Base-by-base conservation (phyloP, 1,284 basidiomycete species). In the Tylopilus sp. region DNA sequence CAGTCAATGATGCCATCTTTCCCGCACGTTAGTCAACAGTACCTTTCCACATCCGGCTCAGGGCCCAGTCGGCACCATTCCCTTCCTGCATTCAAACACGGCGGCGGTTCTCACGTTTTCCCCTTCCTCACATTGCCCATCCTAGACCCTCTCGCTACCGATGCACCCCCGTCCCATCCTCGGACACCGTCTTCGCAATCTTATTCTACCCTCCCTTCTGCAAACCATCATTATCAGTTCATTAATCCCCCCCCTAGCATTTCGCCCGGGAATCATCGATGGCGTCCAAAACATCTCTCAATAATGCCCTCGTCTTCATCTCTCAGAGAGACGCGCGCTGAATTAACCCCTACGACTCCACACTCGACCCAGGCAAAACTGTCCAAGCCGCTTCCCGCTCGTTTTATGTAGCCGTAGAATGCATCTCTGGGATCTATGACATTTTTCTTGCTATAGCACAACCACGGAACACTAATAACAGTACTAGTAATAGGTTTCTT, bases 41-140 rank as follows among this genome's bases (percentile, higher is more conserved):
- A 39, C 7, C 10, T 37, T 9, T 33, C 24, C 11, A 10, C 42
- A 38, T 21, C 45, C 44, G 20, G 47, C 11, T n/a, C 47, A 8
- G 24, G 44, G 11, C 44, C 53, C 33, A 58, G 11, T 42, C 56
- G 67, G 18, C 65, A 64, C 17, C 41, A 28, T 12, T 66, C 64
- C 6, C 58, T 65, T 44, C 65, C 63, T 31, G 53, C 56, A 26
- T 53, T 53, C 35, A 52, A 42, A 38, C 50, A 62, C 4, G 41
- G 41, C 14, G 26, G 40, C 7, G 37, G 8, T 1, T 10, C 53
- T 20, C 30, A 33, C 14, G 42, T 46, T 21, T 48, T 5, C 1
- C 48, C 49, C 17, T 15, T 37, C 15, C 46, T 52, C 18, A 35
- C 47, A 7, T 11, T 51, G 21, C 47, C 53, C 11, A 46, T 34